phyloP scores from a whole-genome alignment of 2,329 filamentous ascomycete species.

The Pseudogymnoascus sp. region DNA sequence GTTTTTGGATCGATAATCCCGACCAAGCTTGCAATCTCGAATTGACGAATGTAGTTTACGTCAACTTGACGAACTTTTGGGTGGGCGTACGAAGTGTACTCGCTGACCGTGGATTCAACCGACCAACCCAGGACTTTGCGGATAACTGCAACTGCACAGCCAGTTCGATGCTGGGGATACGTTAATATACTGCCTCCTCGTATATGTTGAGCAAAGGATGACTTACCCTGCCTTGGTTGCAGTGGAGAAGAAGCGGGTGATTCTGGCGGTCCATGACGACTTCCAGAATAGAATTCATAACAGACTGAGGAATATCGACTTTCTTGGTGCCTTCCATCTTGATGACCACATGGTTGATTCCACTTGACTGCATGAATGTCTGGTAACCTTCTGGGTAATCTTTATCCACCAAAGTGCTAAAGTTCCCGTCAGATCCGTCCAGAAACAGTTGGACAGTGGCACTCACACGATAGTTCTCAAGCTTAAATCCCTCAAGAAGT shows the following conservation, averaged over 20 bases:
- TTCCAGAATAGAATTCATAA: conserved; percentile 65
- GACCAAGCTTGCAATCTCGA: conserved; percentile 38
- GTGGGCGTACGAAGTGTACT: conserved; percentile 64
- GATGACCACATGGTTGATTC: conserved; percentile 68
- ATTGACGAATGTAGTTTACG: conserved; percentile 50
- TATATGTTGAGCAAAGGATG: not conserved
- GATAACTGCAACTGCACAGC: conserved; percentile 77
- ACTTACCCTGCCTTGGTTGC: conserved; percentile 78
- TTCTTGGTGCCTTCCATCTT: conserved; percentile 88
- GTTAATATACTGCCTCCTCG: conserved; percentile 17
- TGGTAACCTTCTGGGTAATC: conserved; percentile 49
- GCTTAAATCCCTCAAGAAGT: conserved; percentile 59
- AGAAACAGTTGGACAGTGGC: not conserved
- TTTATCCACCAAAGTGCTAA: conserved; percentile 58
- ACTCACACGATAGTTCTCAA: conserved; percentile 76
- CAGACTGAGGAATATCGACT: conserved; percentile 56
- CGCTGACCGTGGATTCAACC: conserved; percentile 55
- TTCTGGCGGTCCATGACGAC: conserved; percentile 67
- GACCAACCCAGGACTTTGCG: conserved; percentile 68
- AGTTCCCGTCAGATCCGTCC: conserved; percentile 15
- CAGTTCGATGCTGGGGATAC: conserved; percentile 65
- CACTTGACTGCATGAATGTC: conserved; percentile 58
- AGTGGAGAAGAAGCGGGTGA: conserved; percentile 80
- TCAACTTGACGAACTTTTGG: conserved; percentile 57
- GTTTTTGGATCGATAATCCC: conserved; percentile 18